phyloP scores from a whole-genome alignment of 768 basidiomycete genomes.

The Psilocybe tampanensis region DNA sequence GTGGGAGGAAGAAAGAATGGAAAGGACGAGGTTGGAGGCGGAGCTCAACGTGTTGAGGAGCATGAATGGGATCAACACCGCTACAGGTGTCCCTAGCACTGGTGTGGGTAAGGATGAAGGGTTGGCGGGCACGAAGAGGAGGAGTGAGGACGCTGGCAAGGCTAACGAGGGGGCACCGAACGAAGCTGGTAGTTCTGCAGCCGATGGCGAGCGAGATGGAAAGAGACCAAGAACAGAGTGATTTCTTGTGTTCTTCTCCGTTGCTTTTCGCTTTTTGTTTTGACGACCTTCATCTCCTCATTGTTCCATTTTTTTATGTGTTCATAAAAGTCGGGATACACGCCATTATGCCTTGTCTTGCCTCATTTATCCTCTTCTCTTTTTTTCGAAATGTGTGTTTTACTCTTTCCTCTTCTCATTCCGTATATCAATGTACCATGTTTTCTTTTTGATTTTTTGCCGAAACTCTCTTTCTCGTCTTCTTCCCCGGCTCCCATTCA shows the following conservation, averaged over 20 bases:
- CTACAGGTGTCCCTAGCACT: not conserved
- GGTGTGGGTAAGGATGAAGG: slow-evolving; percentile 20
- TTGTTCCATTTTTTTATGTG: no score
- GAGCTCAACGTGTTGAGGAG: slow-evolving; percentile 62
- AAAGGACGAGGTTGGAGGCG: slow-evolving; percentile 59
- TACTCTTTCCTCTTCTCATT: no score
- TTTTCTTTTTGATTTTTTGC: no score
- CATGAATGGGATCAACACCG: slow-evolving; percentile 20
- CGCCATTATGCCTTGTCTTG: no score
- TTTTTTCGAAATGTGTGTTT: no score
- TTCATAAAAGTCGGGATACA: no score
- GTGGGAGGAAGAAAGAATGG: slow-evolving; percentile 77
- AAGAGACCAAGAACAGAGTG: slow-evolving; percentile 48
- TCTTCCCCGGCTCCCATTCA: no score
- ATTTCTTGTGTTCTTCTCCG: slow-evolving; percentile 11
- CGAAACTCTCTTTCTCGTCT: no score
- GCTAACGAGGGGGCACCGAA: slow-evolving; percentile 26
- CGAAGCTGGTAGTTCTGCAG: slow-evolving; percentile 12
- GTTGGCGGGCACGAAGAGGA: slow-evolving; percentile 32
- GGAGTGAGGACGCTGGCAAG: slow-evolving; percentile 42
- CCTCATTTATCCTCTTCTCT: no score
- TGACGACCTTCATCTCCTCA: not conserved
- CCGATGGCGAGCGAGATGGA: slow-evolving; percentile 35
- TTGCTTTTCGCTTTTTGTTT: slow-evolving; percentile 5
- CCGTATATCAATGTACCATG: no score